Conservation (phyloP, 441 rosid species). For the Croton setiger region DNA sequence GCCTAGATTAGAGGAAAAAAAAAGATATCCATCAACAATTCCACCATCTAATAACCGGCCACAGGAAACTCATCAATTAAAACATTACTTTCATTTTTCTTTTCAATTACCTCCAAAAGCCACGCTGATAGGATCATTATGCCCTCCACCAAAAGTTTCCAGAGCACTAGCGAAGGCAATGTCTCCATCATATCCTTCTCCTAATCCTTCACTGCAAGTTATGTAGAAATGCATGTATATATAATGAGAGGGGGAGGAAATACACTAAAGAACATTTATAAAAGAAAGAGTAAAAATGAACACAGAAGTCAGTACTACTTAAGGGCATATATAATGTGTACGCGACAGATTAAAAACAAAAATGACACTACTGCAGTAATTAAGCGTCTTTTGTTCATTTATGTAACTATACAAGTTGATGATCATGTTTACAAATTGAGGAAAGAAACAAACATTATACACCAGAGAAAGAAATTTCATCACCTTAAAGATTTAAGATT, state of each 20-base stretch:
- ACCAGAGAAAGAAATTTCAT: constrained; percentile 1
- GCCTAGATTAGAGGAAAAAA: constrained; percentile 40
- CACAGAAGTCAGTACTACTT: background rate
- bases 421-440: background rate
- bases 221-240: constrained; percentile 22
- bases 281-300: background rate
- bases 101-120: constrained; percentile 84
- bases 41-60: background rate
- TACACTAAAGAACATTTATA: constrained; percentile 1
- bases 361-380: too few relatives aligned
- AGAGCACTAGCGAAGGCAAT: constrained; percentile 99
- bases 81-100: background rate
- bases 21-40: constrained; percentile 19
- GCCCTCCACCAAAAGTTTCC: constrained; percentile 99
- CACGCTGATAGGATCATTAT: constrained; percentile 95
- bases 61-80: background rate
- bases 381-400: background rate
- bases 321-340: background rate
- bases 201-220: constrained; percentile 90
- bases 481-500: background rate
- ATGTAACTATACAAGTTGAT: background rate
- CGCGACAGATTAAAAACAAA: background rate
- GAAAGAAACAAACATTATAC: background rate
- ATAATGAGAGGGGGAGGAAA: constrained; percentile 1
- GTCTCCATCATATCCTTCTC: constrained; percentile 99